Percentiles rank a stretch among this genome's conserved stretches.
Evolutionary conservation across 148 eudicot genomes (phyloP).

Genomic region (Mesembryanthemum crystallinum): DNA sequence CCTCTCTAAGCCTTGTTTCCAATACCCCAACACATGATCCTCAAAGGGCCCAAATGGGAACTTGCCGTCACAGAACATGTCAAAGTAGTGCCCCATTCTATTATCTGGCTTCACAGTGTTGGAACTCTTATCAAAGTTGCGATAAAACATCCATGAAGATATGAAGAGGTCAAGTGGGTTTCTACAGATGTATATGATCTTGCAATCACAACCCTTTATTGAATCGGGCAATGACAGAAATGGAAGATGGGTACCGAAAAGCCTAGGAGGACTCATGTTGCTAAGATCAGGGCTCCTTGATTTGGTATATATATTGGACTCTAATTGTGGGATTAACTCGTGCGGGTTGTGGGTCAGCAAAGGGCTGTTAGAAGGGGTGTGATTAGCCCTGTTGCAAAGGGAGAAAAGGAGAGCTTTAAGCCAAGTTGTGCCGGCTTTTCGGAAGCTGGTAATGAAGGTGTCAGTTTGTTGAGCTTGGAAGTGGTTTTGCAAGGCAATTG

Average conservation of each 20-base stretch:
- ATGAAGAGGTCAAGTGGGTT: conserved; percentile 34
- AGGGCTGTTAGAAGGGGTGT: conserved; percentile 15
- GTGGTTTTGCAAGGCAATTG: conserved; percentile 33
- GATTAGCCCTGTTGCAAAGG: conserved; percentile 16
- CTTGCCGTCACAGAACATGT: conserved; percentile 31
- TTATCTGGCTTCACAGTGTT: conserved; percentile 14
- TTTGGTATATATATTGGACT: conserved; percentile 26
- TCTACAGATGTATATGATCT: conserved; percentile 27
- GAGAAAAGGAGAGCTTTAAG: conserved; percentile 30
- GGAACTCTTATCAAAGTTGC: neutral
- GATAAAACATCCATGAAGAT: conserved; percentile 24
- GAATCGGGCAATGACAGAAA: conserved; percentile 37
- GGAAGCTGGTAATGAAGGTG: conserved; percentile 19
- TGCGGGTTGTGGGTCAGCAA: conserved; percentile 30
- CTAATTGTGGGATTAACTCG: conserved; percentile 31
- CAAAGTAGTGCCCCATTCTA: conserved; percentile 11
- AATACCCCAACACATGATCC: conserved; percentile 37
- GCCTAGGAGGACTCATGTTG: conserved; percentile 16
- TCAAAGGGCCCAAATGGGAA: conserved; percentile 28
- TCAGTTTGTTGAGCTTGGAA: conserved; percentile 34
- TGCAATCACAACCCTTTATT: conserved; percentile 27
- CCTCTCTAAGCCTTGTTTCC: conserved; percentile 24
- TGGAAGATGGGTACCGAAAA: conserved; percentile 53
- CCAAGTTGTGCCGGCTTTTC: conserved; percentile 39
- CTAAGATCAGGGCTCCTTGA: conserved; percentile 13